A percentile compares a stretch with the other conserved stretches of the same genome.
These are phyloP conservation scores for Cladophialophora immunda DNA, from an alignment of 2,329 filamentous ascomycete genomes.

Conservation along the genomic window DNA sequence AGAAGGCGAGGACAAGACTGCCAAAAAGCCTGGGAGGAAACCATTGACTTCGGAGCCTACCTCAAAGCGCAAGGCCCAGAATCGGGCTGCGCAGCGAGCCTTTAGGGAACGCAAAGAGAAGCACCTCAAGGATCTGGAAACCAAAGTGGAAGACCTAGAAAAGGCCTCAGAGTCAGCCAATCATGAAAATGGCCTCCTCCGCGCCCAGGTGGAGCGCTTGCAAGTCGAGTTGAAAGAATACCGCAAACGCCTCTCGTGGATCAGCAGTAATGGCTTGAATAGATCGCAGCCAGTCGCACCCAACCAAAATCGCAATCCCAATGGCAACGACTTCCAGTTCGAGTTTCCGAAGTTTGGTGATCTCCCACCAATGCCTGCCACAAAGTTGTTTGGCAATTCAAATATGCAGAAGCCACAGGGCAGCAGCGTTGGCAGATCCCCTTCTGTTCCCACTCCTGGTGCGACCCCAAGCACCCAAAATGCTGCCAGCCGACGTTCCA, in stretches of 20 bases:
- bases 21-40: slow-evolving; percentile 97
- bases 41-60: slow-evolving; percentile 94
- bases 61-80: slow-evolving; percentile 86
- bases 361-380: slow-evolving; percentile 56
- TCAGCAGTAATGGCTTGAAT: slow-evolving; percentile 58
- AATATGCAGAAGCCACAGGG: slow-evolving; percentile 21
- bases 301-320: slow-evolving; percentile 59
- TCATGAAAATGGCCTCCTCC: slow-evolving; percentile 83
- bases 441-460: slow-evolving; percentile 22
- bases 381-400: slow-evolving; percentile 30
- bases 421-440: slow-evolving; percentile 12
- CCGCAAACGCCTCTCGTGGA: slow-evolving; percentile 80
- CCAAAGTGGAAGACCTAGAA: slow-evolving; percentile 71
- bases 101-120: slow-evolving; percentile 96
- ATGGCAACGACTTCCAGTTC: slow-evolving; percentile 81
- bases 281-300: slow-evolving; percentile 51
- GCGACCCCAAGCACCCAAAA: slow-evolving; percentile 22
- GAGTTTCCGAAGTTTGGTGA: slow-evolving; percentile 95
- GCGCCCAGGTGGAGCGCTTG: slow-evolving; percentile 87
- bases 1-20: slow-evolving; percentile 82
- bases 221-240: slow-evolving; percentile 88
- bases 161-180: slow-evolving; percentile 84
- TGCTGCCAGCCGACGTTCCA: slow-evolving; percentile 24
- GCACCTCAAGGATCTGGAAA: slow-evolving; percentile 63
- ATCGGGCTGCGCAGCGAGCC: slow-evolving; percentile 88